Evolutionary conservation across 331 rosid genomes (phyloP).

Genomic region (Stylosanthes scabra): DNA sequence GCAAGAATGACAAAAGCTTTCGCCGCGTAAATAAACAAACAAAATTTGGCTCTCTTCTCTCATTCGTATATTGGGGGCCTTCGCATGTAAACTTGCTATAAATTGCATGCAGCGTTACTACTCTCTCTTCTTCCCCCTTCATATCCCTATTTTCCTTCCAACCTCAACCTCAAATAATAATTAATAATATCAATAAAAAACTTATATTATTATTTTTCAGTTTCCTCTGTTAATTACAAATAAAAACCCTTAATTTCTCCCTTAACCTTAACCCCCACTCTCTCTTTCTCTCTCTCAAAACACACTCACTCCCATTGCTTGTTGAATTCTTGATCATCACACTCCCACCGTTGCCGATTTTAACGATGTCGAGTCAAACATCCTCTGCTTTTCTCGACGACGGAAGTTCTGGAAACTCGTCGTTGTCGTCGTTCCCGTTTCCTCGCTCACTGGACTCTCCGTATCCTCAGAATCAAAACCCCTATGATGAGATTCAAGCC

Average conservation of each 20-base stretch:
- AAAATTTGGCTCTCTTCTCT: neutral
- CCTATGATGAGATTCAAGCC: too few relatives aligned
- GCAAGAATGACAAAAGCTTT: too few relatives aligned
- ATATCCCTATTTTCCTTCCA: neutral
- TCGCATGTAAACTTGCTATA: constrained; percentile 61
- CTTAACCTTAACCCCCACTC: constrained; percentile 3
- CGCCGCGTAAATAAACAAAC: neutral
- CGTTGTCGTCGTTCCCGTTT: neutral
- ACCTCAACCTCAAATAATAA: too few relatives aligned
- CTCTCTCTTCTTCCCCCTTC: constrained; percentile 4
- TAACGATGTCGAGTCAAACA: neutral
- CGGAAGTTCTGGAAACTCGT: neutral
- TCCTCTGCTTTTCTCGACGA: neutral
- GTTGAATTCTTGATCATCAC: neutral
- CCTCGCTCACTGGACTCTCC: neutral
- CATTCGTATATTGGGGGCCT: constrained; percentile 5
- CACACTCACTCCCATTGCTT: neutral
- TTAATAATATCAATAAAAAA: too few relatives aligned
- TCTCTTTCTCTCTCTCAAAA: too few relatives aligned
- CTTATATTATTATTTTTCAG: too few relatives aligned
- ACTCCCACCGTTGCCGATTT: too few relatives aligned
- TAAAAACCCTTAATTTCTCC: neutral
- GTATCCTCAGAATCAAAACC: constrained; percentile 11
- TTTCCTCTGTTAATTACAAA: neutral
- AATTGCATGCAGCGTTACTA: constrained; percentile 65